Evolutionary conservation across 768 basidiomycete genomes (phyloP), one percentile per base, ranked within the genome.

Genomic region (Amyloporia xantha): DNA sequence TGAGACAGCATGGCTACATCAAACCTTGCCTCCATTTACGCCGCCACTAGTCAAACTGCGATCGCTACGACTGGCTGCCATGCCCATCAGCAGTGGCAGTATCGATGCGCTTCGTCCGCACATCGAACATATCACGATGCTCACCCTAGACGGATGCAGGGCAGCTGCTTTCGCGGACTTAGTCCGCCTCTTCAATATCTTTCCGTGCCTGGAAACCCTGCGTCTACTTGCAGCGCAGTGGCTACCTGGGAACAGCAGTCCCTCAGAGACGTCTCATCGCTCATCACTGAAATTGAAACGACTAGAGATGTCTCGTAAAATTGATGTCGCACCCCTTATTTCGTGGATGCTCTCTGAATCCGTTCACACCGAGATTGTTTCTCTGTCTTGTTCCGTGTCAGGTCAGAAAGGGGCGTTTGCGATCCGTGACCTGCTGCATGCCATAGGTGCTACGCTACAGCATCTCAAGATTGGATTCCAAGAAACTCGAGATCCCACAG

Each of bases 401-500:
- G 49, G 54, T 20, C 47, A 46, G 9, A 41, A 50, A 10, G 46
- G 52, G 28, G 59, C 54, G 6, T 41, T 23, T 9, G 56, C 59
- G 2, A 27, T 59, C 21, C 46, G 54, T 5, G 25, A 24, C 24
- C 39, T 59, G 13, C 37, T 60, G 9, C 19, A 42, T 4, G 52
- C 52, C 2, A n/a, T 50, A 12, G 56, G 59, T 9, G 25, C 54
- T 13, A n/a, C 41, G 5, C 47, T 60, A 11, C 25, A 46, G 23
- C 24, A 50, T 21, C 39, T 60, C n/a, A 19, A n/a, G n/a, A 44
- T 60, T 9, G 56, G 54, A 5, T 57, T 60, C 21, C 46, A 54
- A 1, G 54, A 55, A n/a, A 51, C 55, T 1, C 47, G 51, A 13
- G 54, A 58, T 37, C 49, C 56, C 2, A 54, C 59, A 20, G 50